Evolutionary conservation across 352 stramenopile genomes (phyloP), one percentile per base, ranked within the genome.

Genomic region (Pythium folliculosum): DNA sequence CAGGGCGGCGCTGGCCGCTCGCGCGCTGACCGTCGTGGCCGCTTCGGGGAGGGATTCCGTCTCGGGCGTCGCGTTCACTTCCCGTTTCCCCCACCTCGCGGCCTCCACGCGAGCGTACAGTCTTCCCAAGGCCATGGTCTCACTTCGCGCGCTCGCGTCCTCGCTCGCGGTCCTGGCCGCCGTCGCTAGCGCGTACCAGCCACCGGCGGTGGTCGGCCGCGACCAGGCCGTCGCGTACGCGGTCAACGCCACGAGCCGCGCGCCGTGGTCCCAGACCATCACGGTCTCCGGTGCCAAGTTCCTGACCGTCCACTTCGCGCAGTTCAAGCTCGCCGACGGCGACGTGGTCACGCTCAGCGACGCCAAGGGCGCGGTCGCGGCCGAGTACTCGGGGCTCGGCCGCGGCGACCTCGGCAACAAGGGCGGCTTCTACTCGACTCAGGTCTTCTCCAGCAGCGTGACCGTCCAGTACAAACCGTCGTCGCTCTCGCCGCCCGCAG

Each of bases 271-370:
- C 45, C 30, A 70, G 50, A 66, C 63, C 13, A 69, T 79, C 55
- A 51, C 49, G 4, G 48, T 60, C 5, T 22, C 56, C 8, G 72
- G 66, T 25, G 69, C 76, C 30, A 63, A 73, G 38, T 86, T 82
- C 65, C 49, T 86, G 49, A 75, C 69, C 1, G 60, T 86, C 19
- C 78, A 83, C 49, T 86, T 86, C 48, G 56, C 66, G 14, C 47
- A 69, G 5, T 82, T 86, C 43, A 19, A 73, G 27, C 58, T 86
- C 47, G 25, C 75, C 3, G 23, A 65, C 0, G 73, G 76, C 12
- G 76, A 80, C 48, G n/a, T 60, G 38, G 57, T 84, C 25, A 66
- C 61, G 27, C 47, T 84, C 27, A 59, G 62, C 19, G 69, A 70
- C 25, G 48, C 60, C 0, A 65, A 73, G 27, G 69, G 69, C 50